Conservation (phyloP, 306 rosid genomes). For the Dicorynia guianensis region DNA sequence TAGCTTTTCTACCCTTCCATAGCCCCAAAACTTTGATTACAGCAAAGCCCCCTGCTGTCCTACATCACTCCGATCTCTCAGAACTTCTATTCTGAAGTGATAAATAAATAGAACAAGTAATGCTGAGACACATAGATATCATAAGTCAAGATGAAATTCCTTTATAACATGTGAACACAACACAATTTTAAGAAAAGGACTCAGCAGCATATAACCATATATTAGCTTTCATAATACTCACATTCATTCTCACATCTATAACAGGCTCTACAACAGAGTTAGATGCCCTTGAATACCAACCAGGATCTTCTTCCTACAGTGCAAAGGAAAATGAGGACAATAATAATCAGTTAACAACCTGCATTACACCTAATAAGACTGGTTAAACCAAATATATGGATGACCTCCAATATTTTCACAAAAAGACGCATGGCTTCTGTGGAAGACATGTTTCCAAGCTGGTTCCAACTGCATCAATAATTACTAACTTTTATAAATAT, state of each 20-base stretch:
- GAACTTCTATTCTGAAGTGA: constrained; percentile 21
- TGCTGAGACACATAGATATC: too few species aligned
- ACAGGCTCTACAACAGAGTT: constrained; percentile 75
- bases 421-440: constrained; percentile 96
- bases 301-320: constrained; percentile 88
- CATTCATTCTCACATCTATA: constrained; percentile 79
- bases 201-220: not conserved
- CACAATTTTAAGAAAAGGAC: not conserved
- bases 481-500: constrained; percentile 28
- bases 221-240: constrained; percentile 47
- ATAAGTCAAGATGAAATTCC: constrained; percentile 4
- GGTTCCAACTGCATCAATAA: constrained; percentile 85
- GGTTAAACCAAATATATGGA: constrained; percentile 7
- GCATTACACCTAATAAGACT: constrained; percentile 15
- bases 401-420: constrained; percentile 93
- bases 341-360: constrained; percentile 40
- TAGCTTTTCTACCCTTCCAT: too few species aligned
- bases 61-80: too few species aligned
- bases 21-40: too few species aligned
- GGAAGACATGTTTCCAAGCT: constrained; percentile 82
- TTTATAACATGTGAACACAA: not conserved
- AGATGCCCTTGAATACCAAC: constrained; percentile 96
- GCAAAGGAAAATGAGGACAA: constrained; percentile 17
- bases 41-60: too few species aligned
- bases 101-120: constrained; percentile 14